Evolutionary conservation across 192 early-diverging fungal genomes (phyloP), one percentile per base, ranked within the genome.

Genomic region (Bifiguratus adelaidae): DNA sequence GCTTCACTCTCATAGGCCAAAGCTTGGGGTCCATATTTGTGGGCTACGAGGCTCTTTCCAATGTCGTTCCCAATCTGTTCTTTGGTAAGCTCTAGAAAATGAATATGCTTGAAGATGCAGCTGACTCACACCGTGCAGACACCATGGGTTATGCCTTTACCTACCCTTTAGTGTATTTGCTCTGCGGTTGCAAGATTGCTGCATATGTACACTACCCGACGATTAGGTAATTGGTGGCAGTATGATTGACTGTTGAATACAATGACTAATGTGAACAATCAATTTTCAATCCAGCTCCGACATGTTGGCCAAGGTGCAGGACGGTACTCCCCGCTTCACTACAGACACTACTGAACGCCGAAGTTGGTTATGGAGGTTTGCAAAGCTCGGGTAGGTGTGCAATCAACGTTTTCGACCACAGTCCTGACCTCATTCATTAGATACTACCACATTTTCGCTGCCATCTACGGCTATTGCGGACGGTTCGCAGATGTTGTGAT

Each of bases 161-260:
- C 2, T 95, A 89, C 58, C 93, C 92, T 6, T 38, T 93, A 2
- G 80, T 83, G 0, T 70, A 67, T 32, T 37, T 73, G 20, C 33
- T 92, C 22, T 73, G 70, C 23, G 56, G 71, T 0, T 55, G 70
- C 32, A 70, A 72, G 33, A 76, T 86, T 5, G 74, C 86, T 0
- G 72, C 92, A 0, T 99, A 99, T 54, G 85, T 88, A 13, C 97
- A 99, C 62, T 99, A 99, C 50, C 97, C 97, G 7, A 82, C 83
- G 7, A 90, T 99, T 41, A 88, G 81, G 63, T 82, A 65, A n/a
- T 44, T 16, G 11, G n/a, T n/a, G n/a, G n/a, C n/a, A n/a, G n/a
- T n/a, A n/a, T n/a, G n/a, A n/a, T n/a, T n/a, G n/a, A n/a, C n/a
- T n/a, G n/a, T n/a, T n/a, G n/a, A n/a, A n/a, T n/a, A n/a, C n/a